Evolutionary conservation across 2,329 filamentous ascomycete species (phyloP), one percentile per base, ranked within the genome.

Genomic region (Aspergillus brunneoviolaceus): DNA sequence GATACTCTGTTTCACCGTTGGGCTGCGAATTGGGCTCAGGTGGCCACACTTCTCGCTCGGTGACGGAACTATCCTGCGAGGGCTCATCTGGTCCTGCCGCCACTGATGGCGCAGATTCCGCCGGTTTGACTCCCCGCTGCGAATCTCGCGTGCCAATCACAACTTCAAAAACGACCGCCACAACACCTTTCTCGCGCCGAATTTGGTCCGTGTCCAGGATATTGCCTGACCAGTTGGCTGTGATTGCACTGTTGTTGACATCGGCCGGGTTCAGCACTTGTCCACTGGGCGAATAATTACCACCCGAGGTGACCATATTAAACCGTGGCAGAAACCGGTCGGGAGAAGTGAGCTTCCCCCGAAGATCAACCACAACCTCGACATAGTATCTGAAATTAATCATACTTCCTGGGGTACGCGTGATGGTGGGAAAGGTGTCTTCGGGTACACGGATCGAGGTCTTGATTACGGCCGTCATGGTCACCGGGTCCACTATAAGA

Each of bases 361-460:
- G 93, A 0, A 98, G 82, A 72, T 99, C 95, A 23, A 97, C 86
- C 29, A 98, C 88, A 2, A 97, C 91, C 75, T 99, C 95, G 21
- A 97, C 84, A 66, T 93, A 91, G 71, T 99, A 98, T 67, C 89
- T 91, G 80, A 99, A 98, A 68, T 89, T 92, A 65, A 99, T 95
- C 88, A 98, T 95, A 35, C 91, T 89, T 3, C 94, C 92, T 0
- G 95, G 95, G 0, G 97, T 92, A 57, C 88, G 89, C 29, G 87
- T 87, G 63, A 98, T 98, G 2, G 93, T 96, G 0, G 95, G 94
- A 67, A 98, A 98, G 0, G 88, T 87, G 70, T 96, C 91, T 64
- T 96, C 92, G 0, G 95, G 95, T 2, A 98, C 86, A 66, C 91
- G 87, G 16, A 99, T 86, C 3, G 90, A 89, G 4, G 92, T 89